A percentile compares a stretch with the other conserved stretches of the same genome.
Evolutionary conservation across 331 rosid genomes (phyloP).

Genomic region (Pyracantha coccinea): DNA sequence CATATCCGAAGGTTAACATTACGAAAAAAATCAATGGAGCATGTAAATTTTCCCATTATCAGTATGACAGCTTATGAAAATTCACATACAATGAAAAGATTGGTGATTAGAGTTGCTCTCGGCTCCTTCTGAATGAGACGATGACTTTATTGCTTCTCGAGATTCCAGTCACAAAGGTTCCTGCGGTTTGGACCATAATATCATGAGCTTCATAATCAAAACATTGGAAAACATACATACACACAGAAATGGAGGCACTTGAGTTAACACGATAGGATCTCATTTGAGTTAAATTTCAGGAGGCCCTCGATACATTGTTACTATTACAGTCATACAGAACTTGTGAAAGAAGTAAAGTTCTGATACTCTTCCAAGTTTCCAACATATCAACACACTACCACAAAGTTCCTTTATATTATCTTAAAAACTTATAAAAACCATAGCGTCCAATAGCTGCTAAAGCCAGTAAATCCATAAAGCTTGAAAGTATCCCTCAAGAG

Average conservation of each 20-base stretch:
- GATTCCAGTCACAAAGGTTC: constrained; percentile 25
- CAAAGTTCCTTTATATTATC: not conserved
- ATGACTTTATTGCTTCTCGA: constrained; percentile 39
- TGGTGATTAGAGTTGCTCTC: constrained; percentile 2
- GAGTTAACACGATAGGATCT: not conserved
- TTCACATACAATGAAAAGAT: constrained; percentile 20
- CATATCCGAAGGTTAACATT: constrained; percentile 1
- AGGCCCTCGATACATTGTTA: too few species aligned
- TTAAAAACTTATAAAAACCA: not conserved
- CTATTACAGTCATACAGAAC: too few species aligned
- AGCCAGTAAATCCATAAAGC: not conserved
- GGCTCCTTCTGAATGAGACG: constrained; percentile 23
- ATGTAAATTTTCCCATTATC: not conserved
- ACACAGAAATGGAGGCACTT: not conserved
- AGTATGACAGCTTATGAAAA: constrained; percentile 9
- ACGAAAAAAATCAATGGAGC: not conserved
- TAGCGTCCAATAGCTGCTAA: not conserved
- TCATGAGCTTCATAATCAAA: constrained; percentile 2
- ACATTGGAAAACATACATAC: not conserved
- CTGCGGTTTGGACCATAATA: constrained; percentile 32
- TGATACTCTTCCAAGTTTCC: not conserved
- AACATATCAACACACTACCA: not conserved
- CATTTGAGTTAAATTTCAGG: too few species aligned
- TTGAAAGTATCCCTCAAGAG: not conserved
- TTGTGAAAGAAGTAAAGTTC: not conserved